A percentile compares a stretch with the other conserved stretches of the same genome.
phyloP scores from a whole-genome alignment of 192 early-diverging fungal genomes.

The Podila horticola region DNA sequence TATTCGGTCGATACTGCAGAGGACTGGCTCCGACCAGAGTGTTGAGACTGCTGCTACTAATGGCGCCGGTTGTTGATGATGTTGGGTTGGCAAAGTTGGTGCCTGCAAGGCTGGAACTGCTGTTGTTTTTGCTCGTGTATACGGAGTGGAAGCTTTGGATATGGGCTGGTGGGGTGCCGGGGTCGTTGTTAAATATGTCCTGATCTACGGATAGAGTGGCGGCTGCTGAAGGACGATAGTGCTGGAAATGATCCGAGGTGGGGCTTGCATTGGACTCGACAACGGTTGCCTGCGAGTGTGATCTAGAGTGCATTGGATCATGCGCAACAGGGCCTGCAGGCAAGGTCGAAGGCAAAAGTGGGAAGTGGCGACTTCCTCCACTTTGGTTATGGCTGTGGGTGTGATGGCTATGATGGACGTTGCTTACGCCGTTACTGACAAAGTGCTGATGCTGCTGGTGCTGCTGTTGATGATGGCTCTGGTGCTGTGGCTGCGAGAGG shows the following conservation, averaged over 20 bases:
- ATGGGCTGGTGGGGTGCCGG: background rate
- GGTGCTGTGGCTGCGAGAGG: conserved; percentile 1
- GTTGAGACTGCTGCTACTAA: conserved; percentile 19
- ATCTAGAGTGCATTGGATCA: conserved; percentile 1
- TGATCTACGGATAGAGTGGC: conserved; percentile 3
- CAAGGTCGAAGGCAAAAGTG: background rate
- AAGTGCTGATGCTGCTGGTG: background rate
- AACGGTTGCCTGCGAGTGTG: conserved; percentile 14
- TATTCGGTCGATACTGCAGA: conserved; percentile 36
- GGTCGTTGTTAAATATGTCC: background rate
- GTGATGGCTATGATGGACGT: background rate
- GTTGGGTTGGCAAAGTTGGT: conserved; percentile 7
- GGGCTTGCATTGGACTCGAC: conserved; percentile 2
- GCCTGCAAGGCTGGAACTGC: background rate
- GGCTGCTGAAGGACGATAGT: conserved; percentile 2
- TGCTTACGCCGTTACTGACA: background rate
- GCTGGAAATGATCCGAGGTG: conserved; percentile 4
- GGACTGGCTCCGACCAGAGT: conserved; percentile 15
- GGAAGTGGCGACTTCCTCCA: background rate
- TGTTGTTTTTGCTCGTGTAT: conserved; percentile 5
- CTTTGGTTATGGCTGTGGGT: background rate
- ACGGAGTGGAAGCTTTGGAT: background rate
- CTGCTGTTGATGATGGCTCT: background rate
- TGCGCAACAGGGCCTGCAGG: background rate
- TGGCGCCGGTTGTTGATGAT: background rate